Evolutionary conservation across 83 land plant genomes (phyloP).

Genomic region (Picea abies): DNA sequence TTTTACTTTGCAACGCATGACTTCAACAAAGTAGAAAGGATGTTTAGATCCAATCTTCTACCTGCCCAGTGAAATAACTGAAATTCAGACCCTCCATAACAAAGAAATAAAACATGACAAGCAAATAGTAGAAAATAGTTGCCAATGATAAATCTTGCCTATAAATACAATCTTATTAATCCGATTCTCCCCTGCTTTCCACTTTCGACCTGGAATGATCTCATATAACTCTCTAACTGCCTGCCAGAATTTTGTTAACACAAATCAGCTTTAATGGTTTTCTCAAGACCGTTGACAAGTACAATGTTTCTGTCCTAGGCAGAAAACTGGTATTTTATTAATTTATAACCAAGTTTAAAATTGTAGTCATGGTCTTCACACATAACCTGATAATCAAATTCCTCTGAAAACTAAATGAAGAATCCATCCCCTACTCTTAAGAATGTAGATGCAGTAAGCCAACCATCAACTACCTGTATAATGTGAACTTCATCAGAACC

Average conservation of each 20-base stretch:
- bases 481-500: constrained; percentile 74
- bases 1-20: constrained; percentile 6
- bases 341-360: too few relatives aligned
- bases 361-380: not conserved
- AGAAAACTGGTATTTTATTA: not conserved
- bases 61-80: constrained; percentile 5
- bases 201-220: constrained; percentile 72
- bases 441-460: not conserved
- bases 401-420: not conserved
- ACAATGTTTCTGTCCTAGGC: not conserved
- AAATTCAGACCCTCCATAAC: not conserved
- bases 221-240: constrained; percentile 89
- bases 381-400: not conserved
- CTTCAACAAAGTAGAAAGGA: not conserved
- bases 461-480: constrained; percentile 55
- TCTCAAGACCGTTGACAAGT: not conserved
- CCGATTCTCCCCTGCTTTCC: constrained; percentile 55
- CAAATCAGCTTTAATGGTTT: not conserved
- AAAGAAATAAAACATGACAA: not conserved
- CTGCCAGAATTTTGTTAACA: constrained; percentile 35
- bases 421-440: not conserved
- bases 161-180: constrained; percentile 81
- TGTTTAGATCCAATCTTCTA: constrained; percentile 3
- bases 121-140: not conserved
- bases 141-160: constrained; percentile 37